Evolutionary conservation across 2,329 filamentous ascomycete genomes (phyloP).

Genomic region (Blastomyces percursus): DNA sequence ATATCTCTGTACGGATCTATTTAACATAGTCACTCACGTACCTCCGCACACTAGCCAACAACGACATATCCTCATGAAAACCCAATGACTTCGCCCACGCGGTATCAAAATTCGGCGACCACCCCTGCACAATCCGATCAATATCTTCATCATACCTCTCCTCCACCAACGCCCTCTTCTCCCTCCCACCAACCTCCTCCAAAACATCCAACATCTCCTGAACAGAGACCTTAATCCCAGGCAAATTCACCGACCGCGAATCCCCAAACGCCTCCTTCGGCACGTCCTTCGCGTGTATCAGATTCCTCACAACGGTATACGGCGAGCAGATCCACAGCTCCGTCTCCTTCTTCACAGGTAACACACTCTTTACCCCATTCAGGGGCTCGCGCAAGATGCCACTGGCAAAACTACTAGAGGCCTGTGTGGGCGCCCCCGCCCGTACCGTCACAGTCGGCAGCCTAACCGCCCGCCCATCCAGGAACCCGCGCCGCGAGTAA

Average conservation of each 20-base stretch:
- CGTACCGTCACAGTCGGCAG: conserved; percentile 44
- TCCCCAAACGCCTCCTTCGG: conserved; percentile 43
- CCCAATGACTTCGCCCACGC: conserved; percentile 43
- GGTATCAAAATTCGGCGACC: conserved; percentile 48
- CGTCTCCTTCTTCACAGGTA: conserved; percentile 43
- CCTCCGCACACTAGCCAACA: conserved; percentile 31
- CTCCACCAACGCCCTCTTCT: conserved; percentile 42
- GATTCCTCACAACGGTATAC: conserved; percentile 43
- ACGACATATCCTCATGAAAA: conserved; percentile 32
- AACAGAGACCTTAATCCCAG: conserved; percentile 46
- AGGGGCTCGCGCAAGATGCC: conserved; percentile 45
- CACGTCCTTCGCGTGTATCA: conserved; percentile 42
- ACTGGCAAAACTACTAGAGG: conserved; percentile 42
- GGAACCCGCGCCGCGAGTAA: conserved; percentile 40
- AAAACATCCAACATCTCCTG: conserved; percentile 52
- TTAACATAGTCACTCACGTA: conserved; percentile 28
- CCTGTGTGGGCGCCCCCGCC: conserved; percentile 41
- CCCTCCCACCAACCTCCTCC: conserved; percentile 44
- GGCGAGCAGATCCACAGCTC: conserved; percentile 50
- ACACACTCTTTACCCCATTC: conserved; percentile 38
- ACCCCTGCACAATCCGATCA: conserved; percentile 49
- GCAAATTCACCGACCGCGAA: conserved; percentile 44
- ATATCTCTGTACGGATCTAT: conserved; percentile 5
- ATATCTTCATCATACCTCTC: conserved; percentile 46
- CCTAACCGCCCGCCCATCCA: conserved; percentile 38